These are phyloP conservation scores for Kazachstania taianensis DNA, from an alignment of 805 yeast species.

Conservation along the genomic window DNA sequence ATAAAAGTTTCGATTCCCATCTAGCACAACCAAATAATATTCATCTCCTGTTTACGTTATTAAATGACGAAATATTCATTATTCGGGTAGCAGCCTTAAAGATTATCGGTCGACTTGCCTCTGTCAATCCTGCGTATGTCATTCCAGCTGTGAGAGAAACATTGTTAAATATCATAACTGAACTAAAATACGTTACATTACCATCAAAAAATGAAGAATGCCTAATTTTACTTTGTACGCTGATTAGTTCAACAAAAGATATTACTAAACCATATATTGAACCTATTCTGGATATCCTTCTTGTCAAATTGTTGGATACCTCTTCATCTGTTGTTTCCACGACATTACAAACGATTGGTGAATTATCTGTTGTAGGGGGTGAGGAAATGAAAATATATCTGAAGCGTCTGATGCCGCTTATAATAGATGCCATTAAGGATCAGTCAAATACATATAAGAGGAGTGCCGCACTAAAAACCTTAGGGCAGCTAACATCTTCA, in stretches of 20 bases:
- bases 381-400: slow-evolving; percentile 67
- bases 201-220: slow-evolving; percentile 74
- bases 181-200: slow-evolving; percentile 67
- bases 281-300: slow-evolving; percentile 74
- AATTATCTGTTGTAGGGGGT: slow-evolving; percentile 76
- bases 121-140: slow-evolving; percentile 86
- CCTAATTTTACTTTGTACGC: slow-evolving; percentile 57
- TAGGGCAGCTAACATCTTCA: slow-evolving; percentile 79
- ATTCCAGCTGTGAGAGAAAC: slow-evolving; percentile 83
- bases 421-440: slow-evolving; percentile 79
- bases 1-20: slow-evolving; percentile 75
- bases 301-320: slow-evolving; percentile 61
- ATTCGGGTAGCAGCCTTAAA: slow-evolving; percentile 67
- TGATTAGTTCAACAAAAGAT: slow-evolving; percentile 67
- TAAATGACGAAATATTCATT: slow-evolving; percentile 78
- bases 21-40: slow-evolving; percentile 87
- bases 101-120: slow-evolving; percentile 71
- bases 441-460: slow-evolving; percentile 76
- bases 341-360: slow-evolving; percentile 78
- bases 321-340: slow-evolving; percentile 75
- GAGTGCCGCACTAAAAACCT: slow-evolving; percentile 73
- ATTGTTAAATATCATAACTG: slow-evolving; percentile 71
- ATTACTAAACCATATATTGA: slow-evolving; percentile 79
- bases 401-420: slow-evolving; percentile 68
- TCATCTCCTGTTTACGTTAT: slow-evolving; percentile 66